Conservation (phyloP, 192 early-diverging fungal genomes). For the Mortierella alpina region DNA sequence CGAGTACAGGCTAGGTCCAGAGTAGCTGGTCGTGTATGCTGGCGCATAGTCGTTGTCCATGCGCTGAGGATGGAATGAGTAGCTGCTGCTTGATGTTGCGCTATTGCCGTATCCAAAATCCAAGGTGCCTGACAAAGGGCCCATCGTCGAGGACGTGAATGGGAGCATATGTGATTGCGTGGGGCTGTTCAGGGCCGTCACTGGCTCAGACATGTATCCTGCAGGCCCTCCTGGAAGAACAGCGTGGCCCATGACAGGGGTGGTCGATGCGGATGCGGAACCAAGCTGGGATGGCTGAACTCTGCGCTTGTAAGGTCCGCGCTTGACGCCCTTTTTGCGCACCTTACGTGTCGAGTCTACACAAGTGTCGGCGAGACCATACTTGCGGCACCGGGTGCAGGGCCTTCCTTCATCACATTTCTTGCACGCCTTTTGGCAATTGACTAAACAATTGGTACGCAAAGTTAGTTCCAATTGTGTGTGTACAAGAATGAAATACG, state of each 20-base stretch:
- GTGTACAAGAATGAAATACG: too few relatives aligned
- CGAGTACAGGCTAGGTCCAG: constrained; percentile 34
- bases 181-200: constrained; percentile 46
- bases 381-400: constrained; percentile 77
- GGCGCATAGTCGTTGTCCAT: constrained; percentile 45
- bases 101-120: constrained; percentile 29
- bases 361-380: constrained; percentile 69
- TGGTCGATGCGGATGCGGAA: constrained; percentile 48
- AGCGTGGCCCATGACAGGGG: constrained; percentile 42
- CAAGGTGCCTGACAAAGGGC: constrained; percentile 3
- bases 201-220: constrained; percentile 55
- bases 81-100: constrained; percentile 28
- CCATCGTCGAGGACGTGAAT: constrained; percentile 46
- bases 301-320: constrained; percentile 84
- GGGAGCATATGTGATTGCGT: constrained; percentile 54
- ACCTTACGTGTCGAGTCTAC: constrained; percentile 84
- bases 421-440: constrained; percentile 92
- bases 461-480: too few relatives aligned
- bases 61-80: constrained; percentile 30
- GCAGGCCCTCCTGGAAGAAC: constrained; percentile 28
- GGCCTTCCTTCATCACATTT: constrained; percentile 90
- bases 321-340: constrained; percentile 84
- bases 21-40: constrained; percentile 37
- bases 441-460: constrained; percentile 53
- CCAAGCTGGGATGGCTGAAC: constrained; percentile 45